phyloP scores from a whole-genome alignment of 176 grass and related monocot species.

The Aegilops sharonensis region DNA sequence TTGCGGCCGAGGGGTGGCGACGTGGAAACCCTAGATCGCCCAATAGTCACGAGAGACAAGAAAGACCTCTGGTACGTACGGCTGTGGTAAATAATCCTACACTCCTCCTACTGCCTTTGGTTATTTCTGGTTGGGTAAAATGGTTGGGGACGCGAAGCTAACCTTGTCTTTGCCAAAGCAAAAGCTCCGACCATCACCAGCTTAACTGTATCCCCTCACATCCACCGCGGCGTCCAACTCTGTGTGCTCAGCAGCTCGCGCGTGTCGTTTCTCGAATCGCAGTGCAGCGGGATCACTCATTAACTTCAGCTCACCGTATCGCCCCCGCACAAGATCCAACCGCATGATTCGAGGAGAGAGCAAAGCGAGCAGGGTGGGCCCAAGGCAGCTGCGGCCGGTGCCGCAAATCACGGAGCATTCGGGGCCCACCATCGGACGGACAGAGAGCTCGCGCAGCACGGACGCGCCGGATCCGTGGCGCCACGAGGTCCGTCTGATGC shows the following conservation, averaged over 20 bases:
- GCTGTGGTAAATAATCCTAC: too few relatives aligned
- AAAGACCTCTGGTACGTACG: too few relatives aligned
- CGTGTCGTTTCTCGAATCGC: too few relatives aligned
- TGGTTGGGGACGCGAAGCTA: background rate
- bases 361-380: background rate
- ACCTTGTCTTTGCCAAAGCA: background rate
- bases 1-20: too few relatives aligned
- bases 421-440: background rate
- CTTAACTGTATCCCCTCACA: background rate
- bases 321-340: slow-evolving; percentile 18
- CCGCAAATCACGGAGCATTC: slow-evolving; percentile 15
- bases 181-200: background rate
- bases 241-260: background rate
- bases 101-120: too few relatives aligned
- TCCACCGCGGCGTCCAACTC: background rate
- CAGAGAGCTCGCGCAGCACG: too few relatives aligned
- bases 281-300: too few relatives aligned
- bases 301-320: too few relatives aligned
- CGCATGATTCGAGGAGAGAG: background rate
- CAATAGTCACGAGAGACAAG: too few relatives aligned
- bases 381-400: slow-evolving; percentile 16
- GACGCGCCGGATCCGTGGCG: too few relatives aligned
- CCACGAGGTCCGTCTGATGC: too few relatives aligned
- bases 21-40: too few relatives aligned
- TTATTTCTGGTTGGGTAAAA: background rate